Percentiles rank a stretch among this genome's conserved stretches.
Evolutionary conservation across 2,329 filamentous ascomycete species (phyloP).

Genomic region (Trichoderma oligosporum): DNA sequence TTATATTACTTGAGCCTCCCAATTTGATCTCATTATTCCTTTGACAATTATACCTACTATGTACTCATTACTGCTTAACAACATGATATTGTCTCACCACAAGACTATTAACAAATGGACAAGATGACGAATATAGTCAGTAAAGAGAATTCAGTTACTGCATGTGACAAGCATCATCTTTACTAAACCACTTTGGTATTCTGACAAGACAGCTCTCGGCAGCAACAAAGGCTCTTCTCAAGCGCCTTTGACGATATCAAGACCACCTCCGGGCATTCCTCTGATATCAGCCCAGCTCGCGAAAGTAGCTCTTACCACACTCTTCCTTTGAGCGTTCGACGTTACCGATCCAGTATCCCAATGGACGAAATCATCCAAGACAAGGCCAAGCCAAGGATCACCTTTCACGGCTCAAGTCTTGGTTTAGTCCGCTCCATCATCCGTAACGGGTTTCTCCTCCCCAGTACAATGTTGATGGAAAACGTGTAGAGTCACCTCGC

Average conservation of each 20-base stretch:
- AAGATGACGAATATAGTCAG: too few relatives aligned
- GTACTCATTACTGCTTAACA: too few relatives aligned
- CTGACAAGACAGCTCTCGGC: neutral
- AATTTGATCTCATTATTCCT: too few relatives aligned
- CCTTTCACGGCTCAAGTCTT: conserved; percentile 40
- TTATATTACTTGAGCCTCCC: too few relatives aligned
- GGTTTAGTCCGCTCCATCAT: conserved; percentile 41
- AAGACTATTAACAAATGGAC: too few relatives aligned
- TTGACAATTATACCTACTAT: too few relatives aligned
- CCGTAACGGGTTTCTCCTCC: conserved; percentile 41
- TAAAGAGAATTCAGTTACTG: too few relatives aligned
- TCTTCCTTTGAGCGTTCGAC: conserved; percentile 19
- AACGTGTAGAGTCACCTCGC: conserved; percentile 21
- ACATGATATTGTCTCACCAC: too few relatives aligned
- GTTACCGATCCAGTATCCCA: neutral
- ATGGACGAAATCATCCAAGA: conserved; percentile 35
- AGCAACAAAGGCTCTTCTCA: conserved; percentile 25
- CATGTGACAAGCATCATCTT: too few relatives aligned
- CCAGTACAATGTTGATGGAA: conserved; percentile 26
- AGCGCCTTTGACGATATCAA: conserved; percentile 30
- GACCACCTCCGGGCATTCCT: conserved; percentile 28
- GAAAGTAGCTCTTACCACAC: conserved; percentile 20
- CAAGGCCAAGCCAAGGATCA: conserved; percentile 35
- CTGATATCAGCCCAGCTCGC: conserved; percentile 11
- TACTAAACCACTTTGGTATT: too few relatives aligned